Base-by-base conservation (phyloP, 345 rosid genomes). In the Erucastrum elatum region DNA sequence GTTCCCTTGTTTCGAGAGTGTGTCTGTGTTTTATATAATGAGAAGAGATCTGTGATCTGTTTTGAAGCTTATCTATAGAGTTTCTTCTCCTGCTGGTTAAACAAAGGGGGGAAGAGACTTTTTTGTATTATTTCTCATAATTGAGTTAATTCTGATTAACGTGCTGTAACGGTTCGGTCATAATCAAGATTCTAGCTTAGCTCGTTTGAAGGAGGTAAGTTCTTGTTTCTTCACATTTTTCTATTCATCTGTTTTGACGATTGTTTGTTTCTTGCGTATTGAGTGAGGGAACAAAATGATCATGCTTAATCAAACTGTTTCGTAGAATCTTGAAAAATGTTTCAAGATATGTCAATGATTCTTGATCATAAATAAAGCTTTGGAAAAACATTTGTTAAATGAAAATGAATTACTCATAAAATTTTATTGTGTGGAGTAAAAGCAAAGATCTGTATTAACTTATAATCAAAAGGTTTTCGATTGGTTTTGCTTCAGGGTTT, bases 171-270 rank as follows among this genome's bases (percentile, higher is more conserved):
- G 10, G 12, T 33, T 53, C 55, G 46, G 5, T 33, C 51, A 0
- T 41, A 31, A 60, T 21, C 46, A 11, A 61, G 55, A 76, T 63
- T 66, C 41, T 31, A 2, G 8, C 10, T 41, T 25, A 2, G 5
- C 6, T 41, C 29, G 3, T 67, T 60, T 44, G 8, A 62, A 79
- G 82, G 78, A 79, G 82, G 82, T 79, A 79, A 60, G 55, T 44
- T 49, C 55, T n/a, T 49, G 55, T 49, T 49, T 49, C 55, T 49
- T 49, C 12, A 44, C 51, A 44, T 44, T 44, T 44, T 12, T 25
- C 25, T 6, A 49, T 53, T 13, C 29, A 64, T 77, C 27, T 25
- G 75, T n/a, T 70, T 68, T 3, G 15, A 44, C 4, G 16, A 10
- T 39, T 66, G 9, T 12, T 66, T 67, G 37, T 12, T 59, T 49